Evolutionary conservation across 1,284 basidiomycete genomes (phyloP), one percentile per base, ranked within the genome.

Genomic region (Trametes sp.): DNA sequence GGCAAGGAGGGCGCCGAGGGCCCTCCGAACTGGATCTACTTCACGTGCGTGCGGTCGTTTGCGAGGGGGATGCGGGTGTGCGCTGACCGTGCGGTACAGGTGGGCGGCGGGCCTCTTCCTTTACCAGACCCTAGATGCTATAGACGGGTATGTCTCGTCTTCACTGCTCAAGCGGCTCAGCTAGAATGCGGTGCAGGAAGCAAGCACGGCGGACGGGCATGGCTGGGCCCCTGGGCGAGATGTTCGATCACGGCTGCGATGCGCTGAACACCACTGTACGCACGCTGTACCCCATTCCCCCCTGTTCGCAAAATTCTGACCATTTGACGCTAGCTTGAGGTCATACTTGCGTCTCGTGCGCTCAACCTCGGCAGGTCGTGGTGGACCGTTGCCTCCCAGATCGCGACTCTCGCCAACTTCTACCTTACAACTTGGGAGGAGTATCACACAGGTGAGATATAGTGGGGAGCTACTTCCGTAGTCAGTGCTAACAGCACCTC

Each of bases 361-460:
- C 86, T 98, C 52, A 96, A 97, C 69, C 82, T 98, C 10, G 95
- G 94, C 21, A 84, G 95, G 16, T 96, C 94, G 0, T 98, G 96
- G 93, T 98, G 96, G 96, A 96, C 96, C 1, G 89, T 98, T 26
- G 86, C 91, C 1, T 92, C 92, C 0, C 91, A 97, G 74, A 82
- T 93, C 11, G 94, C 93, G 0, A 93, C 95, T 0, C 84, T 98
- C 19, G 91, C 93, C 66, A 98, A 95, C 78, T 99, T 99, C 75
- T 98, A 98, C 76, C 83, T 98, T 45, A 92, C 94, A 0, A 98
- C 96, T 4, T 98, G 97, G 97, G 97, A 99, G 74, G 97, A 99
- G 77, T 97, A 93, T 73, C 93, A 99, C 76, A 99, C 97, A 1
- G 93, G 92, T 86, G 54, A 24, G 2, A 35, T 4, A n/a, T 4